Evolutionary conservation across 495 filamentous ascomycete genomes (phyloP).

Genomic region (Neurospora sp.): DNA sequence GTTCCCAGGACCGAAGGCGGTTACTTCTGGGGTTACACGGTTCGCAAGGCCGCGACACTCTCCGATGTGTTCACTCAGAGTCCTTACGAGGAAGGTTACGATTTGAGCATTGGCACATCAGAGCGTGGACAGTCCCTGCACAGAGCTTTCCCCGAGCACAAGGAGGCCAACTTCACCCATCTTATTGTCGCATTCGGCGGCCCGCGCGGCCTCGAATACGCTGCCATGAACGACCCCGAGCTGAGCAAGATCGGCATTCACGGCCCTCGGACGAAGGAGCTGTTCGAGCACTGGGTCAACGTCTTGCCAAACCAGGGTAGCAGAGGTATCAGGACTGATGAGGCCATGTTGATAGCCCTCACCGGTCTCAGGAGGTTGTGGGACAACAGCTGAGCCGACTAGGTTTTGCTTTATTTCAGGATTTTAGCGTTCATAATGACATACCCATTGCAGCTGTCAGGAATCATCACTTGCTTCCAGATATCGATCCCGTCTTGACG

Average conservation of each 20-base stretch:
- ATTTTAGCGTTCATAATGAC: neutral
- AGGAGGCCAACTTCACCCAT: slow-evolving; percentile 48
- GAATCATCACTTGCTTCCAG: neutral
- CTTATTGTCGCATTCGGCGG: slow-evolving; percentile 65
- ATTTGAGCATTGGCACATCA: slow-evolving; percentile 62
- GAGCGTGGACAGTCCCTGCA: slow-evolving; percentile 55
- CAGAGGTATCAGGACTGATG: slow-evolving; percentile 67
- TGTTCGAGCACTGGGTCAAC: slow-evolving; percentile 75
- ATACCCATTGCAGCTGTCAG: neutral
- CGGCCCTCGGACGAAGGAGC: slow-evolving; percentile 43
- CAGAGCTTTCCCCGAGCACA: slow-evolving; percentile 31
- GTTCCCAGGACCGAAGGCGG: slow-evolving; percentile 55
- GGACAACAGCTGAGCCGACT: slow-evolving; percentile 22
- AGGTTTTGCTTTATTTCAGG: neutral
- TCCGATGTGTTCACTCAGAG: slow-evolving; percentile 57
- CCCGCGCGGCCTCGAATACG: slow-evolving; percentile 58
- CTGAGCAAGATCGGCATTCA: slow-evolving; percentile 45
- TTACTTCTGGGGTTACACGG: slow-evolving; percentile 68
- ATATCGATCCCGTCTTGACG: neutral
- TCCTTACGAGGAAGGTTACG: slow-evolving; percentile 52
- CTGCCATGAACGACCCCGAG: slow-evolving; percentile 52
- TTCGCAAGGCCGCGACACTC: slow-evolving; percentile 47
- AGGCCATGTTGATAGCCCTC: slow-evolving; percentile 63
- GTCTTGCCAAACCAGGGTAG: slow-evolving; percentile 64
- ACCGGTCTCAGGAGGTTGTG: slow-evolving; percentile 47